Conservation (phyloP, 2,329 filamentous ascomycete species). For the Sclerotinia sclerotiorum region DNA sequence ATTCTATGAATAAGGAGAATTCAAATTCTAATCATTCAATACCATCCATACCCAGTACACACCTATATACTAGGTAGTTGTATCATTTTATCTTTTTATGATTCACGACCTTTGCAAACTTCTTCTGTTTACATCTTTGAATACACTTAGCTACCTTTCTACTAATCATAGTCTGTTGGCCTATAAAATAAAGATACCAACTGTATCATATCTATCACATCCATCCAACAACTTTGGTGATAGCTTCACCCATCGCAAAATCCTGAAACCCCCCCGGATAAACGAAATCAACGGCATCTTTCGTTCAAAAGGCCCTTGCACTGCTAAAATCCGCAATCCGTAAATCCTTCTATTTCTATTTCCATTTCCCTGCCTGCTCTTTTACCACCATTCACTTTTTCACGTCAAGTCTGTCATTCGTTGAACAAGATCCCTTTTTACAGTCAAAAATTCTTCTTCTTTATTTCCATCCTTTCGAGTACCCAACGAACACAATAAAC, state of each 20-base stretch:
- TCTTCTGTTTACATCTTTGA: background rate
- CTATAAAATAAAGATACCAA: background rate
- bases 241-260: slow-evolving; percentile 2
- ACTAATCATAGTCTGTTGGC: background rate
- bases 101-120: background rate
- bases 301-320: slow-evolving; percentile 18
- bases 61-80: too few species aligned
- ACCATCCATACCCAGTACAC: background rate
- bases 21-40: background rate
- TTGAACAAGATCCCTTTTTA: background rate
- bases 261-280: slow-evolving; percentile 1
- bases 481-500: slow-evolving; percentile 1
- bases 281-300: slow-evolving; percentile 13
- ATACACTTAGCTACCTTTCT: too few species aligned
- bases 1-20: slow-evolving; percentile 8
- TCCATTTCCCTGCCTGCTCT: slow-evolving; percentile 4
- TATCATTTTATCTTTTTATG: background rate
- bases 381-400: slow-evolving; percentile 8
- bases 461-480: background rate
- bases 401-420: slow-evolving; percentile 15
- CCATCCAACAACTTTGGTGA: background rate
- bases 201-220: background rate
- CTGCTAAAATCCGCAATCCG: slow-evolving; percentile 14
- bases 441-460: background rate
- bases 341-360: slow-evolving; percentile 7